Percentiles rank a stretch among this genome's conserved stretches.
These are phyloP conservation scores for Loxodes magnus DNA, from an alignment of 73 alveolate species.

Conservation along the genomic window DNA sequence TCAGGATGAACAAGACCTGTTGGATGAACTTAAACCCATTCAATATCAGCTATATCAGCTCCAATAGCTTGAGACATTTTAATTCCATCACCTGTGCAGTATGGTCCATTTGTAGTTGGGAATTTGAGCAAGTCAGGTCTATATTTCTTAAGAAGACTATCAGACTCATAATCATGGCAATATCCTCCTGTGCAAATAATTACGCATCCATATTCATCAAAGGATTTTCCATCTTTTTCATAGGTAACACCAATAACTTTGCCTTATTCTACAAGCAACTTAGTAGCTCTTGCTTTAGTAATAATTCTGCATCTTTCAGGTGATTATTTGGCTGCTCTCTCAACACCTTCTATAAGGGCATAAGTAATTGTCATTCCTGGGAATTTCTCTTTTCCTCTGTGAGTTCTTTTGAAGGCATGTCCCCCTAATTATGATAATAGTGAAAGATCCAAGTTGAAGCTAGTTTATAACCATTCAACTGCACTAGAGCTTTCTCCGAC, in stretches of 20 bases:
- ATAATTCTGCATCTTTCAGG: constrained; percentile 17
- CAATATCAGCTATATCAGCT: constrained; percentile 41
- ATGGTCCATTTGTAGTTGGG: constrained; percentile 45
- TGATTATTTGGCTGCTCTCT: constrained; percentile 22
- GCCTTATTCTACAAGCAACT: constrained; percentile 15
- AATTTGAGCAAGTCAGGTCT: constrained; percentile 30
- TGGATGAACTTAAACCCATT: constrained; percentile 56
- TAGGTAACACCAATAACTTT: constrained; percentile 11
- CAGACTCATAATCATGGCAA: constrained; percentile 47
- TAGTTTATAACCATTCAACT: constrained; percentile 23
- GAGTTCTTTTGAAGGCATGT: constrained; percentile 19
- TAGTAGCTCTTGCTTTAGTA: constrained; percentile 20
- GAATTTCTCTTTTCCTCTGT: constrained; percentile 22
- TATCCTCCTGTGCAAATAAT: constrained; percentile 60
- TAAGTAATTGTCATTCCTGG: no score
- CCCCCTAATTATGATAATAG: constrained; percentile 22
- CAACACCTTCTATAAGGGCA: constrained; percentile 18
- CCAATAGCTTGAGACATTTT: constrained; percentile 60
- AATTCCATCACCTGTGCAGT: constrained; percentile 55
- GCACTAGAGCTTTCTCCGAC: constrained; percentile 14
- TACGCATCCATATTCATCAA: constrained; percentile 30
- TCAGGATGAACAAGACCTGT: constrained; percentile 45
- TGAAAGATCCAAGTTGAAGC: constrained; percentile 24
- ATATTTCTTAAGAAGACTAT: constrained; percentile 40
- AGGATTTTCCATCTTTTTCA: constrained; percentile 26